Base-by-base conservation (phyloP, 129 eudicot species). In the Flaveria ramosissima region DNA sequence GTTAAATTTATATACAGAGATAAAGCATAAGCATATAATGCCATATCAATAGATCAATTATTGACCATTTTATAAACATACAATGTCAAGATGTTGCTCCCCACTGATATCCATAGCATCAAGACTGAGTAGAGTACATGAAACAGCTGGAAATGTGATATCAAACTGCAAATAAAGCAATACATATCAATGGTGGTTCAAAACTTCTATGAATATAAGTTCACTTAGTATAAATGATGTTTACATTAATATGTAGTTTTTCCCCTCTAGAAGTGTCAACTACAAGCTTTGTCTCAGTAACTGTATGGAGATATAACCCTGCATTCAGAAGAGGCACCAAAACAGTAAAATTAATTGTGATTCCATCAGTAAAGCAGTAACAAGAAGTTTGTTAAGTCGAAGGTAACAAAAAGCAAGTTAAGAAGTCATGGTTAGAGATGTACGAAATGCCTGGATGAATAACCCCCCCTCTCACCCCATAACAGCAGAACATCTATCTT, bases 51-150 rank as follows among this genome's bases (percentile, higher is more conserved):
- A 81, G 55, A 30, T 24, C 42, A 71, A 59, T 19, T 50, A 75
- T 6, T 36, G 32, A 66, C 60, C 21, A 77, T 47, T 56, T 69
- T 45, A 72, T 23, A 68, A 51, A 83, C 97, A 70, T 95, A 95
- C 99, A 74, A 95, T 90, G 69, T 95, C 97, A 79, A 89, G 87
- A 88, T 95, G 99, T 80, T 88, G 92, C 84, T 95, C 99, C 62
- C 97, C 99, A 80, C 99, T 95, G 75, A 95, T 95, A 88, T 95
- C 99, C 92, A 89, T 92, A 74, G 97, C 90, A 88, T 95, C 99
- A 51, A 95, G 77, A 76, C 96, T 91, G 84, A 95, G 94, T 80
- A 91, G 79, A 12, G 99, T 84, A 80, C 99, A 95, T 46, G 93
- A 96, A 87, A 89, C 80, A 75, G 89, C 84, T 45, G 99, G 99